Evolutionary conservation across 2,329 filamentous ascomycete genomes (phyloP).

Genomic region (Aspergillus sp.): DNA sequence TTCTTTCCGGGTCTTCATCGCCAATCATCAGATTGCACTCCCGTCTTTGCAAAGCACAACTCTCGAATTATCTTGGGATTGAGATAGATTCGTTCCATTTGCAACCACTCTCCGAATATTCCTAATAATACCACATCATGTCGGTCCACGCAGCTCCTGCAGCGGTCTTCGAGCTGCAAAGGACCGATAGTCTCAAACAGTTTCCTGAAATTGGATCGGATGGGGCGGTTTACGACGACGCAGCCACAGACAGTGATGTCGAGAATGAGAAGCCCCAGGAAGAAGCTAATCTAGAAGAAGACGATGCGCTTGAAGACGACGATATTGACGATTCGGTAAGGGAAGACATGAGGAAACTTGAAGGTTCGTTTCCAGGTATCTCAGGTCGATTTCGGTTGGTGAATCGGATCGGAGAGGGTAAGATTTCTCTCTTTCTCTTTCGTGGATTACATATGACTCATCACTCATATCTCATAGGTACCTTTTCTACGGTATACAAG

Average conservation of each 20-base stretch:
- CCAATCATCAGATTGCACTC: too few species aligned
- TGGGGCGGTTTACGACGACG: slow-evolving; percentile 11
- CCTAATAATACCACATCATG: slow-evolving; percentile 12
- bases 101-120: too few species aligned
- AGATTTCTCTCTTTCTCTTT: slow-evolving; percentile 2
- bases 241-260: slow-evolving; percentile 10
- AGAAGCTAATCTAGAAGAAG: slow-evolving; percentile 15
- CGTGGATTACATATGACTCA: not conserved
- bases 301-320: slow-evolving; percentile 15
- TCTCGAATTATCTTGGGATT: too few species aligned
- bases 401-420: slow-evolving; percentile 95
- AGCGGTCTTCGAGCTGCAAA: slow-evolving; percentile 20
- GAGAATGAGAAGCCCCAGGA: slow-evolving; percentile 5
- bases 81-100: too few species aligned
- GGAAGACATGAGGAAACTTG: slow-evolving; percentile 80
- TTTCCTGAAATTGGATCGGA: slow-evolving; percentile 1
- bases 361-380: slow-evolving; percentile 75
- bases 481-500: slow-evolving; percentile 98
- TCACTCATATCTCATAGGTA: slow-evolving; percentile 51
- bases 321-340: slow-evolving; percentile 48
- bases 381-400: slow-evolving; percentile 78
- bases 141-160: slow-evolving; percentile 17
- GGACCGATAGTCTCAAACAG: slow-evolving; percentile 10
- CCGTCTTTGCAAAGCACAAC: too few species aligned
- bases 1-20: not conserved